These are phyloP conservation scores for Vanderwaltozyma verrucispora DNA, from an alignment of 805 yeast genomes.

Conservation along the genomic window DNA sequence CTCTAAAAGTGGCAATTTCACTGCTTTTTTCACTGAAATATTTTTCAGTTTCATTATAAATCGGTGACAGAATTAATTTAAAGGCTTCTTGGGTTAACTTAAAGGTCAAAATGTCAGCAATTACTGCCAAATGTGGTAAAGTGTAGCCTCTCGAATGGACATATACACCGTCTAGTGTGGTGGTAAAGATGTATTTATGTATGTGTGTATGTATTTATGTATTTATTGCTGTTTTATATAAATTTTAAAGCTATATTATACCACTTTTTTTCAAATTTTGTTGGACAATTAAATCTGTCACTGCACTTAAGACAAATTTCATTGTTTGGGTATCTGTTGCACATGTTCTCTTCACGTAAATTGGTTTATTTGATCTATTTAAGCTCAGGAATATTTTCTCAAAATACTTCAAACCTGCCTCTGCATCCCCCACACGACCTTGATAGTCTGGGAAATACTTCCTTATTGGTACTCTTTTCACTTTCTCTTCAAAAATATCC, in stretches of 20 bases:
- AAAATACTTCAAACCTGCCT: slow-evolving; percentile 60
- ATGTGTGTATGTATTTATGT: too few relatives aligned
- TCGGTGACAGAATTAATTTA: too few relatives aligned
- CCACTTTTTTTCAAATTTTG: slow-evolving; percentile 75
- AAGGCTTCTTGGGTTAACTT: too few relatives aligned
- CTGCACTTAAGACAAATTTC: slow-evolving; percentile 85
- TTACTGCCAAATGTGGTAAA: too few relatives aligned
- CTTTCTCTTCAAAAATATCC: slow-evolving; percentile 68
- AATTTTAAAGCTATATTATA: slow-evolving; percentile 35
- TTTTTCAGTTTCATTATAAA: too few relatives aligned
- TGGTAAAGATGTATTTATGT: too few relatives aligned
- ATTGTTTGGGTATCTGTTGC: slow-evolving; percentile 88
- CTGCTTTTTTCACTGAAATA: too few relatives aligned
- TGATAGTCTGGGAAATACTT: slow-evolving; percentile 69
- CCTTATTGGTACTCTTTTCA: slow-evolving; percentile 52
- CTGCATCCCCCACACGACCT: slow-evolving; percentile 54
- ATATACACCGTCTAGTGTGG: too few relatives aligned
- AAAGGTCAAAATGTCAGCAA: too few relatives aligned
- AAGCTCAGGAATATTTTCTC: slow-evolving; percentile 54
- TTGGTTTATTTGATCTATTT: slow-evolving; percentile 56
- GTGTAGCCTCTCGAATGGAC: too few relatives aligned
- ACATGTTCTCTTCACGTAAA: slow-evolving; percentile 87
- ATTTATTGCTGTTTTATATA: too few relatives aligned
- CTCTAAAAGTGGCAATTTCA: too few relatives aligned
- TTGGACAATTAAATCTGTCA: slow-evolving; percentile 82